Evolutionary conservation across 2,329 filamentous ascomycete species (phyloP).

Genomic region (Hypocrella siamensis): DNA sequence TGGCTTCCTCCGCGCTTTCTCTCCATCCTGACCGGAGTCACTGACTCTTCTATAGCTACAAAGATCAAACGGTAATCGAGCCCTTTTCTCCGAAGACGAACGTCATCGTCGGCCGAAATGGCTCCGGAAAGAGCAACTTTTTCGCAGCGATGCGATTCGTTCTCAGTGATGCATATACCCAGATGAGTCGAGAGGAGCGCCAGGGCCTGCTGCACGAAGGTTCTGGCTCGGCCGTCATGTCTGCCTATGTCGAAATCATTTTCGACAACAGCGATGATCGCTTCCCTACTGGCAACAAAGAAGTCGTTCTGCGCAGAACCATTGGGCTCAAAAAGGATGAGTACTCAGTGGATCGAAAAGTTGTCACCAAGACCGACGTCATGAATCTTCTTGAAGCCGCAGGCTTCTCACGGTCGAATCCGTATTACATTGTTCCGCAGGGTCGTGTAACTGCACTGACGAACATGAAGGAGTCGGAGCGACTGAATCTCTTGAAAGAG

Average conservation of each 20-base stretch:
- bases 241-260: slow-evolving; percentile 97
- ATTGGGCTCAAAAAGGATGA: slow-evolving; percentile 98
- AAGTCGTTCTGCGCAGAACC: slow-evolving; percentile 79
- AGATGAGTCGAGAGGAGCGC: slow-evolving; percentile 90
- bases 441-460: slow-evolving; percentile 90
- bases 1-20: slow-evolving; percentile 8
- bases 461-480: slow-evolving; percentile 95
- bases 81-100: slow-evolving; percentile 96
- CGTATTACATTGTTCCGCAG: slow-evolving; percentile 98
- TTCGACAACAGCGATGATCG: slow-evolving; percentile 96
- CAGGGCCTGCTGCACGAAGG: slow-evolving; percentile 96
- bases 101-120: slow-evolving; percentile 97
- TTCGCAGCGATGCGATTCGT: slow-evolving; percentile 98
- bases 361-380: slow-evolving; percentile 85
- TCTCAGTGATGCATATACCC: slow-evolving; percentile 90
- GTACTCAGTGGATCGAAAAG: slow-evolving; percentile 94
- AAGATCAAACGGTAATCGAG: slow-evolving; percentile 97
- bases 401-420: slow-evolving; percentile 91
- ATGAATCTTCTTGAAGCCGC: slow-evolving; percentile 91
- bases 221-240: slow-evolving; percentile 94
- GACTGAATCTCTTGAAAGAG: slow-evolving; percentile 82
- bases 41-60: slow-evolving; percentile 53
- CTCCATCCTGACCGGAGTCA: slow-evolving; percentile 3
- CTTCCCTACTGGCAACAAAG: slow-evolving; percentile 83
- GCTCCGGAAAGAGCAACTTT: slow-evolving; percentile 98